A percentile compares a stretch with the other conserved stretches of the same genome.
These are phyloP conservation scores for Neostapfia colusana DNA, from an alignment of 176 grass and related monocot genomes.

Conservation along the genomic window DNA sequence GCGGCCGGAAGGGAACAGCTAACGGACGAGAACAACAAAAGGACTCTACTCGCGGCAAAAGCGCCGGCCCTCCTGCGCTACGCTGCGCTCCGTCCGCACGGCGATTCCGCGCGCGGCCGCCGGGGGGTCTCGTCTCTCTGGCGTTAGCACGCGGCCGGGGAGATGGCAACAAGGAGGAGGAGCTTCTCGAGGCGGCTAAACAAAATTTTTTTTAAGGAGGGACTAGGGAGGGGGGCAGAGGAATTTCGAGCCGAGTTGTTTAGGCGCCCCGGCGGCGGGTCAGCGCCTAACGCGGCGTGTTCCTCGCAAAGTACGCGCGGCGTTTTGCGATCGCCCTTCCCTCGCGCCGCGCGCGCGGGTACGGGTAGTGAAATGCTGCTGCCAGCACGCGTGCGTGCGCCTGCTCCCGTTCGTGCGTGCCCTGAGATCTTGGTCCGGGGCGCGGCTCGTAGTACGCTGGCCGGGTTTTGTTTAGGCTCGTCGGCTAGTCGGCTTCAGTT, in stretches of 20 bases:
- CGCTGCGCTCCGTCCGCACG: too few species aligned
- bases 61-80: too few species aligned
- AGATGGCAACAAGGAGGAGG: constrained; percentile 45
- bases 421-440: not conserved
- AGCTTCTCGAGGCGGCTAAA: constrained; percentile 65
- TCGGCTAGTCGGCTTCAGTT: too few species aligned
- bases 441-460: not conserved
- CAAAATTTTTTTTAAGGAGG: too few species aligned
- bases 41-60: constrained; percentile 6
- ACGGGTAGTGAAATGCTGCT: too few species aligned
- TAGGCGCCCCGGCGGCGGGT: constrained; percentile 31
- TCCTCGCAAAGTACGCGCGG: constrained; percentile 43
- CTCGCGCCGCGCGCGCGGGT: constrained; percentile 3
- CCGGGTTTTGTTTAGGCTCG: not conserved
- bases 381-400: not conserved
- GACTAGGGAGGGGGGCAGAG: too few species aligned
- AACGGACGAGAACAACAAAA: constrained; percentile 17
- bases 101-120: not conserved
- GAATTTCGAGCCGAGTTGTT: constrained; percentile 14
- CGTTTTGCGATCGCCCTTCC: constrained; percentile 11
- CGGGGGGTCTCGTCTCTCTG: not conserved
- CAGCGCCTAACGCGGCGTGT: constrained; percentile 62
- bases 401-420: not conserved
- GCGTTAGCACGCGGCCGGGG: constrained; percentile 3
- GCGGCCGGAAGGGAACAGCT: not conserved